Base-by-base conservation (phyloP, 2,329 filamentous ascomycete genomes). In the Trichophyton simii region DNA sequence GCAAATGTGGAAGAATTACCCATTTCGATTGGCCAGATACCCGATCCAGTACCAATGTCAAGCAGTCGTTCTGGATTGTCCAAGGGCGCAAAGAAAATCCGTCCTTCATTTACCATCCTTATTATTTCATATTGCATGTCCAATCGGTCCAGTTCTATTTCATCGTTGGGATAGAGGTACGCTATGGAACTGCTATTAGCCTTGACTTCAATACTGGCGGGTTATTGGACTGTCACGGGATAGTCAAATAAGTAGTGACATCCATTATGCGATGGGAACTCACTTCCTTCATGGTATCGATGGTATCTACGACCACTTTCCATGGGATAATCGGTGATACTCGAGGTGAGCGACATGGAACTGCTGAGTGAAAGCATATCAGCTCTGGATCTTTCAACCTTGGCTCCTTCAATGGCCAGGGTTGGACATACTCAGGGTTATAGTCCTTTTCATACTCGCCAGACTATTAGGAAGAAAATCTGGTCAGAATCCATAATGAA, bases 31-130 rank as follows among this genome's bases (percentile, higher is more conserved):
- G 34, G 52, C 42, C 57, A 62, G 18, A 83, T 0, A 82, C 83
- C 71, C 11, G 78, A 80, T 6, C 84, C 84, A 3, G 81, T 84
- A 54, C 82, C 82, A 11, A 85, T 73, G 66, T 85, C 82, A 7
- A 85, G 73, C 15, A 84, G 78, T 34, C 74, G 73, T 61, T 77
- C 69, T 1, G 75, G 73, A 13, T 70, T 66, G 15, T 63, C 60
- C 2, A 82, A 67, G 13, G 80, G 79, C 3, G 78, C 75, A 58
- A 78, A 73, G 68, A 76, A 78, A 46, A 82, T 69, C 41, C 70
- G 70, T 34, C 75, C 76, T 48, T 75, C 70, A 50, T 79, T 75
- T 38, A 79, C 66, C 50, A 79, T 61, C 58, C 77, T 78, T 69
- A 79, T 77, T 67, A 83, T 76, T 65, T 82, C 76, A 69, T 83